Evolutionary conservation across 164 flowering plant species (phyloP), one percentile per base, ranked within the genome.

Genomic region (Liquidambar formosana): DNA sequence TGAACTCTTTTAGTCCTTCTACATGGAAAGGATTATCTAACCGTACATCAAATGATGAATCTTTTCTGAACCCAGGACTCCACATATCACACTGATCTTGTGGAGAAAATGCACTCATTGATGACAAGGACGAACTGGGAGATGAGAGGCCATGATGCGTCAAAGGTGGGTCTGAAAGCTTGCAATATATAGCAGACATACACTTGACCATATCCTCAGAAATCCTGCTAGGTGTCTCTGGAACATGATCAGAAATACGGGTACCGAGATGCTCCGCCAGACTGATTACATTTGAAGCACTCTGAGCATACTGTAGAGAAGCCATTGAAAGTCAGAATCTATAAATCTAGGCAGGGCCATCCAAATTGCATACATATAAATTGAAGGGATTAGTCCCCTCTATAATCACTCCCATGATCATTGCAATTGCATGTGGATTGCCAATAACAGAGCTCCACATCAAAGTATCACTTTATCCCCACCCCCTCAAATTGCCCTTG

Each of bases 121-220:
- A 88, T 61, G 96, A 90, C 49, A 82, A 70, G 15, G 96, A 89
- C 70, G 99, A 90, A 75, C 68, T 77, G n/a, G 99, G 99, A 47
- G 94, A 91, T 28, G 95, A 83, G 48, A 86, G 73, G 57, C 87
- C 88, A 14, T 81, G 66, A 71, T 85, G 72, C 38, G 75, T 57
- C 64, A 80, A 59, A 62, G 93, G 82, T 21, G 92, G 92, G 28
- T 93, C 91, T 25, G 94, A 76, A 56, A 95, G 89, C 74, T 91
- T 88, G 83, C 86, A 85, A 70, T 85, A 90, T 68, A 95, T 90
- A 52, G 88, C 79, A 59, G 94, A 77, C 76, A 95, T 89, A 79
- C 93, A 84, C 81, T 86, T 93, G 58, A 95, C 65, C 92, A 94
- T 88, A 58, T 94, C 94, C 79, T 94, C 97, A 0, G 97, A 92